Evolutionary conservation across 164 flowering plant species (phyloP).

Genomic region (Aristolochia californica): DNA sequence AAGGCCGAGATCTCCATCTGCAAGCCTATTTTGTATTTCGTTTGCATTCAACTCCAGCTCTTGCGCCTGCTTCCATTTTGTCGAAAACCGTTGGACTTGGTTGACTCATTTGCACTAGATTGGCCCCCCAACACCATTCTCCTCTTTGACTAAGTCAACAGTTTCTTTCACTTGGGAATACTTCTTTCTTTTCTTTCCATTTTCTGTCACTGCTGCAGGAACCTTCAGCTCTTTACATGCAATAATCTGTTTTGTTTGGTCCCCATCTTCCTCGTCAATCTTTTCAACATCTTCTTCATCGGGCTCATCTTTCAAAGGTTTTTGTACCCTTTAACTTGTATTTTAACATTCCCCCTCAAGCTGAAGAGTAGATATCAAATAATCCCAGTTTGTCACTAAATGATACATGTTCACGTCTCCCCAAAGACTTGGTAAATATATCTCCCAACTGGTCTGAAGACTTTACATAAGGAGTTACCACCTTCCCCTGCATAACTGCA

Average conservation of each 20-base stretch:
- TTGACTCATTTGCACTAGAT: constrained; percentile 25
- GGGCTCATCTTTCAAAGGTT: constrained; percentile 48
- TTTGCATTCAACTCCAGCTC: constrained; percentile 68
- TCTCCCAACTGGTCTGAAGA: no score
- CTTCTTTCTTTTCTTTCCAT: constrained; percentile 51
- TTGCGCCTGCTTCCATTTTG: constrained; percentile 63
- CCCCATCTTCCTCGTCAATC: constrained; percentile 33
- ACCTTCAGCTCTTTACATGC: constrained; percentile 27
- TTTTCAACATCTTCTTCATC: constrained; percentile 52
- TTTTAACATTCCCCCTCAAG: no score
- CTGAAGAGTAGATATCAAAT: no score
- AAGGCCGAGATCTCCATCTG: constrained; percentile 1
- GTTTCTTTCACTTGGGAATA: constrained; percentile 35
- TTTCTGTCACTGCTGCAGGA: constrained; percentile 21
- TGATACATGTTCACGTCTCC: no score
- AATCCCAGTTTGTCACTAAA: no score
- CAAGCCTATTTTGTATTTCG: no score
- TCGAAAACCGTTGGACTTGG: constrained; percentile 50
- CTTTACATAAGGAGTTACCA: no score
- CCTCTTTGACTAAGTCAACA: constrained; percentile 32
- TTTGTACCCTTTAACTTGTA: no score
- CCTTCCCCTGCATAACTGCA: no score
- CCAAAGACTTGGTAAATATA: no score
- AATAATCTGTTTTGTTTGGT: constrained; percentile 15
- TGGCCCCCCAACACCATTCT: constrained; percentile 33